Evolutionary conservation across 768 basidiomycete species (phyloP), one percentile per base, ranked within the genome.

Genomic region (Lanmaoa pseudosensibilis): DNA sequence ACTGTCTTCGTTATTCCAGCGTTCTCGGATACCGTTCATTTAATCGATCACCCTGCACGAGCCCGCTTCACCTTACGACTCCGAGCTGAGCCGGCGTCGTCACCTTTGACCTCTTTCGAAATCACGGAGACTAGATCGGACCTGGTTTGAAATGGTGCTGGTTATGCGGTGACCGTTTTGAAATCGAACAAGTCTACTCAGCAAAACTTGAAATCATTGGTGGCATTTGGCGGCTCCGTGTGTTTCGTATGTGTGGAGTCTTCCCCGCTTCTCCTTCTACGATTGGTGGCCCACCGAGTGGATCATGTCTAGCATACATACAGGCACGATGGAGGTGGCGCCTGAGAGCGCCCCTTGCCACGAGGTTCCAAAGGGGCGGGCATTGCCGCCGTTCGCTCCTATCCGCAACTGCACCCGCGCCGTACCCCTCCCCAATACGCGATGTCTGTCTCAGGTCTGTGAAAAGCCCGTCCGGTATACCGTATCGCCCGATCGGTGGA

Each of bases 1-100:
- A 32, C 46, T 46, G 38, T 51, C 58, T 32, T 59, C 58, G 50
- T 73, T 68, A 37, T 62, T 60, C 69, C 69, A 74, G 25, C 47
- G 56, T 57, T 58, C 55, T 66, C 57, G 51, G 57, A 44, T 47
- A 47, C 59, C 53, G 55, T 64, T 67, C 51, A 66, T 67, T 66
- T 66, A 40, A 58, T 39, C 53, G 61, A 63, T 68, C 63, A 52
- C 49, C 57, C 55, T 59, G 54, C 53, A 50, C 55, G 47, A 58
- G 55, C 33, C 34, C 23, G 44, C 67, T 59, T 40, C 55, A 46
- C 19, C 59, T 61, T 30, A 66, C 61, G 33, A 27, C 4, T 27
- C 27, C 27, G 27, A 67, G 56, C 27, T 52, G 56, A 54, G 65
- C 53, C 46, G 32, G n/a, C 48, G 68, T 56, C 40, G 61, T 55